Conservation (phyloP, 768 basidiomycete genomes). For the Mycena vitilis region DNA sequence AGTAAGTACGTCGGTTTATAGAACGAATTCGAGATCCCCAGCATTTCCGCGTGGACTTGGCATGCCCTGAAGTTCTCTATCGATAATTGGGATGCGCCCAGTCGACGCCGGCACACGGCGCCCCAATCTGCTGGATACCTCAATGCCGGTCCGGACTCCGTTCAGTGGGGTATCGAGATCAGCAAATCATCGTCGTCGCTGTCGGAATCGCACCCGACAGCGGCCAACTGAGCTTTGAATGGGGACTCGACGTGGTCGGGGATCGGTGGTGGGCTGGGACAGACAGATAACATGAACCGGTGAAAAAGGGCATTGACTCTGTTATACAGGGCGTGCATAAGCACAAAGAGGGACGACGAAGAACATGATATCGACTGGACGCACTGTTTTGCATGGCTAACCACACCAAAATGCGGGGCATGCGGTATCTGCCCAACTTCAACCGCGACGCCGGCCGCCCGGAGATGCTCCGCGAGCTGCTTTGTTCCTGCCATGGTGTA, state of each 20-base stretch:
- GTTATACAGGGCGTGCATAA: not conserved
- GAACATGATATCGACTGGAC: not conserved
- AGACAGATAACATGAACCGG: not conserved
- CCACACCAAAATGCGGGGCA: conserved; percentile 34
- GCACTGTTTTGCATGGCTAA: conserved; percentile 28
- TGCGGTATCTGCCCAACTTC: conserved; percentile 16
- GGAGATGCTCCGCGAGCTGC: conserved; percentile 22
- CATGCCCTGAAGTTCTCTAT: no score
- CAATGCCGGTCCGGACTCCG: no score
- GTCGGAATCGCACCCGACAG: conserved; percentile 7
- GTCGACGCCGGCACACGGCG: no score
- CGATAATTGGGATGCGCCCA: no score
- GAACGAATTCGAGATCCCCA: no score
- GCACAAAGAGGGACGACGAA: no score
- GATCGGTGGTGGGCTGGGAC: conserved; percentile 1
- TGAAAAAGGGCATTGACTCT: conserved; percentile 14
- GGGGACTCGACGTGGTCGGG: conserved; percentile 15
- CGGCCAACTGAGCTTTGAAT: not conserved
- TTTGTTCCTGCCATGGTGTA: conserved; percentile 23
- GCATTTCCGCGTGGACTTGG: no score
- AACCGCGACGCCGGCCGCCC: conserved; percentile 25
- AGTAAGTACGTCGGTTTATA: no score
- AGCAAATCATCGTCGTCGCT: not conserved
- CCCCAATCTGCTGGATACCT: no score
- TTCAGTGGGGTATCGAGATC: no score